Evolutionary conservation across 805 yeast genomes (phyloP).

Genomic region (Pichia kluyveri): DNA sequence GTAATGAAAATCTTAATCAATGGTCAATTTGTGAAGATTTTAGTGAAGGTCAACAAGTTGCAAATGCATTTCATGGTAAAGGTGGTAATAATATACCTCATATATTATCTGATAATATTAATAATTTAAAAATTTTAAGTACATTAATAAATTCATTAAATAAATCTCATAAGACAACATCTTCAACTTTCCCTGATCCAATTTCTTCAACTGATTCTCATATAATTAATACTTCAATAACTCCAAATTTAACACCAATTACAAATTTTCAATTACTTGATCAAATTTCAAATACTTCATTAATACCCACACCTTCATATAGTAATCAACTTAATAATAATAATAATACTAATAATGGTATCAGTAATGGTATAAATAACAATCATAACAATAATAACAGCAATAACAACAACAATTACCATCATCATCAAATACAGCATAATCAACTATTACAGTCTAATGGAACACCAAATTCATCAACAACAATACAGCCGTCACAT

Average conservation of each 20-base stretch:
- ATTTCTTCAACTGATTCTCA: conserved; percentile 9
- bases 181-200: conserved; percentile 19
- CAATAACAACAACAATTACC: conserved; percentile 1
- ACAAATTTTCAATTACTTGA: no score
- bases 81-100: conserved; percentile 62
- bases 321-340: no score
- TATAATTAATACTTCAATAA: not conserved
- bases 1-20: conserved; percentile 44
- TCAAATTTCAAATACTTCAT: no score
- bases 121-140: conserved; percentile 26
- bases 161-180: conserved; percentile 18
- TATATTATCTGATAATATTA: conserved; percentile 47
- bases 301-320: no score
- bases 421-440: no score
- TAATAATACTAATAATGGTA: not conserved
- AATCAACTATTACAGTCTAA: no score
- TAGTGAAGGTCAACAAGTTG: conserved; percentile 76
- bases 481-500: no score
- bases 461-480: no score
- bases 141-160: conserved; percentile 23
- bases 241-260: no score
- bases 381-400: conserved; percentile 5
- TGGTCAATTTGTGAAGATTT: conserved; percentile 83
- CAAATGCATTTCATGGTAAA: conserved; percentile 48
- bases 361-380: conserved; percentile 7